Evolutionary conservation across 306 rosid genomes (phyloP), one percentile per base, ranked within the genome.

Genomic region (Inga laurina): DNA sequence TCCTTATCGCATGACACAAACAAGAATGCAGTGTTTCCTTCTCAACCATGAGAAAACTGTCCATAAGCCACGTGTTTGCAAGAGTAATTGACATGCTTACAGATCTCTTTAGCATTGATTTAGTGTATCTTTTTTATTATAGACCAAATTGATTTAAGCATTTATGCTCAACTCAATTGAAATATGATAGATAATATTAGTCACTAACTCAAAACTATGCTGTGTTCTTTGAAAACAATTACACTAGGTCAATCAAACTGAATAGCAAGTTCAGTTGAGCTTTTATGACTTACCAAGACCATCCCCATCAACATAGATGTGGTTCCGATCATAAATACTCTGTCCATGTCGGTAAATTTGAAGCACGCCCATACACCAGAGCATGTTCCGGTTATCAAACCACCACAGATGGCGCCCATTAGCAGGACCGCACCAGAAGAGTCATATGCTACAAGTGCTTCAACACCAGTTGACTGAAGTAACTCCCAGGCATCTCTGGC

Each of bases 401-500:
- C 99, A 7, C 98, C 99, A 75, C 94, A 86, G 66, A 94, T 32
- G 27, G 99, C 88, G 61, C 95, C 91, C 99, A 97, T 97, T 61
- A 97, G 90, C 72, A 97, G 92, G 80, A 97, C 98, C 19, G 99
- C 98, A 51, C 99, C 99, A 10, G 99, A 97, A 84, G 97, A 97
- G 89, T 97, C 99, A 79, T 97, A 92, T 45, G 98, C 99, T 87
- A 97, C 83, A 59, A 97, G 97, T 56, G 99, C 94, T 84, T 97
- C 99, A 14, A 97, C 98, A 44, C 99, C 99, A 3, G 99, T 97
- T 79, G 98, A 97, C 87, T 97, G 98, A 83, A 97, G 92, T 71
- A 97, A 84, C 82, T 97, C 98, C 99, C 99, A 97, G 0, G 99
- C 99, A 88, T 97, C 99, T 88, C 98, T 91, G 4, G 98, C 99